A percentile compares a stretch with the other conserved stretches of the same genome.
Conservation (phyloP, 768 basidiomycete genomes). For the Dioszegia aurantiaca region DNA sequence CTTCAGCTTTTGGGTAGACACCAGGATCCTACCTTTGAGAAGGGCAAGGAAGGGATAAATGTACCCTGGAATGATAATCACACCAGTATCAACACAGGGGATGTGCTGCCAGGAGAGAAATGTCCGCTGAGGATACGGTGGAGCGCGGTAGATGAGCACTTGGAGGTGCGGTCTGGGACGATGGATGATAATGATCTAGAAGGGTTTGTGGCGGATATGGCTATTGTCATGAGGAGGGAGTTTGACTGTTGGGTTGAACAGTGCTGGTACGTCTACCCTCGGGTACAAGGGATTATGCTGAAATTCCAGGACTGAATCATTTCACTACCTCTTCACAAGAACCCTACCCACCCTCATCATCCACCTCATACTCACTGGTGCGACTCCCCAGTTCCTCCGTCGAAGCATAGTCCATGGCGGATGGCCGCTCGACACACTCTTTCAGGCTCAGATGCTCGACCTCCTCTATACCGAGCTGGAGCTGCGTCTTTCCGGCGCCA, state of each 20-base stretch:
- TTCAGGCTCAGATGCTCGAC: slow-evolving; percentile 45
- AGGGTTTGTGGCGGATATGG: slow-evolving; percentile 48
- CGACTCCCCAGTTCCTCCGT: slow-evolving; percentile 45
- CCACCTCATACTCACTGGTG: slow-evolving; percentile 46
- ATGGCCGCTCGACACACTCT: slow-evolving; percentile 41
- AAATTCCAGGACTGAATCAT: slow-evolving; percentile 47
- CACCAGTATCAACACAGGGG: slow-evolving; percentile 20
- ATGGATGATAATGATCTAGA: slow-evolving; percentile 47
- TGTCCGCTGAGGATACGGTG: slow-evolving; percentile 44
- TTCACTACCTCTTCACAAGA: slow-evolving; percentile 49
- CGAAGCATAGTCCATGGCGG: slow-evolving; percentile 50
- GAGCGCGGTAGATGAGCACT: slow-evolving; percentile 36
- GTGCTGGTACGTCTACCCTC: slow-evolving; percentile 46
- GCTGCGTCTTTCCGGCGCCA: slow-evolving; percentile 41
- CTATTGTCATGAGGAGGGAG: slow-evolving; percentile 45
- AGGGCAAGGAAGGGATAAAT: slow-evolving; percentile 2
- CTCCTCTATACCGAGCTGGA: slow-evolving; percentile 48
- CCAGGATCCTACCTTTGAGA: slow-evolving; percentile 30
- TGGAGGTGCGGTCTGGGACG: slow-evolving; percentile 26
- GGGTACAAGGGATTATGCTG: neutral
- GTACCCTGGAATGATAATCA: slow-evolving; percentile 5
- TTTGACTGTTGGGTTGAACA: slow-evolving; percentile 53
- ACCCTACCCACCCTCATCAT: slow-evolving; percentile 48
- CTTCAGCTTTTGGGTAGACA: slow-evolving; percentile 38
- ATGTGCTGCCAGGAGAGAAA: slow-evolving; percentile 37